Evolutionary conservation across 2,329 filamentous ascomycete genomes (phyloP), one percentile per base, ranked within the genome.

Genomic region (Botrytis fabae): DNA sequence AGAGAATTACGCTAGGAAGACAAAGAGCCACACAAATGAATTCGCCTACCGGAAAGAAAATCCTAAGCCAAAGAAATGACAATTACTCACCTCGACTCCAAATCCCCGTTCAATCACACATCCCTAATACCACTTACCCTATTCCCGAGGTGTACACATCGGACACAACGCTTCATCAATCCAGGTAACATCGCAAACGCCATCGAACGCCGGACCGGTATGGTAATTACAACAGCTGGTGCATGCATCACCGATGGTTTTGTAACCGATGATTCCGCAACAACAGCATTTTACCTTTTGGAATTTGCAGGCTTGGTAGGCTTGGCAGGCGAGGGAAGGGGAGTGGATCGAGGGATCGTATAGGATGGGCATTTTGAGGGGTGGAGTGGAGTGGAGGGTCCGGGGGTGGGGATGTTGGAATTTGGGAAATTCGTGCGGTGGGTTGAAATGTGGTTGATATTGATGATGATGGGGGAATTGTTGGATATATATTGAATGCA

Each of bases 251-350:
- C 12, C 28, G 20, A 65, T 9, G 2, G 12, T 8, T 16, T 38
- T 35, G 18, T n/a, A 38, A 5, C 42, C 42, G 5, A 48, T 48
- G 4, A 9, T 25, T 25, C 63, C 63, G 22, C 63, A 65, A 4
- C 28, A 32, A n/a, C 44, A 65, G 32, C 63, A 65, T n/a, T 65
- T 65, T 48, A 48, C 63, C 28, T 65, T 51, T 9, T n/a, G 42
- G 22, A 35, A 65, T 22, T 16, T n/a, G 22, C 63, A 65, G 20
- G 1, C 1, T 25, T 14, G n/a, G 22, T 44, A 65, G 28, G 44
- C 44, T 25, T 14, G n/a, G 22, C 63, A 65, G 28, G 44, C 44
- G 32, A 48, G 46, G 25, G 25, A 25, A 9, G 10, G 18, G 18
- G 14, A 8, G 51, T 57, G 51, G 7, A 57, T 8, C 1, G n/a